These are phyloP conservation scores for Selaginella tamariscina DNA, from an alignment of 75 land plant species.

Conservation along the genomic window DNA sequence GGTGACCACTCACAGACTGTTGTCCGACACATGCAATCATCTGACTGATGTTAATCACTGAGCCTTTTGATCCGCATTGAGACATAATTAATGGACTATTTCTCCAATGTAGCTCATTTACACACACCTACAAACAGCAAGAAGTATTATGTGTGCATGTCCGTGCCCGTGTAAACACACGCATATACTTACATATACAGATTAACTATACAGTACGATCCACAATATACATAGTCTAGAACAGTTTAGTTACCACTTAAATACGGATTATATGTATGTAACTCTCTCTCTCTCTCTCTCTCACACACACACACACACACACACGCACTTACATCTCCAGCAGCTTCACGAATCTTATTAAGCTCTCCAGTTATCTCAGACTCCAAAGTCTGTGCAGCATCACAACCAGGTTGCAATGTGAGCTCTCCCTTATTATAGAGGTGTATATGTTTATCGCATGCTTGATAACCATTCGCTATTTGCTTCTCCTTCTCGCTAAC, in stretches of 20 bases:
- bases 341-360: slow-evolving; percentile 54
- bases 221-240: no score
- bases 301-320: background rate
- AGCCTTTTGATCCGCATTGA: slow-evolving; percentile 94
- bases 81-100: slow-evolving; percentile 97
- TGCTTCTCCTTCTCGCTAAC: slow-evolving; percentile 31
- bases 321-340: slow-evolving; percentile 40
- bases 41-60: slow-evolving; percentile 82
- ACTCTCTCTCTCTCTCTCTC: background rate
- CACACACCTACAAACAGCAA: slow-evolving; percentile 42
- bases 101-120: slow-evolving; percentile 67
- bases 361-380: slow-evolving; percentile 43
- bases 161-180: no score
- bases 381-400: slow-evolving; percentile 78
- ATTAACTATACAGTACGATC: background rate
- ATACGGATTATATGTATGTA: background rate
- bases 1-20: slow-evolving; percentile 82
- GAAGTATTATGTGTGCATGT: background rate
- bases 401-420: slow-evolving; percentile 49
- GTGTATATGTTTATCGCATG: slow-evolving; percentile 50
- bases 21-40: slow-evolving; percentile 98
- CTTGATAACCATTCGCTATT: slow-evolving; percentile 40
- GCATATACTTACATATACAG: no score
- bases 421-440: slow-evolving; percentile 48
- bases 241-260: background rate